phyloP scores from a whole-genome alignment of 805 yeast genomes.

The Kodamaea laetipori region DNA sequence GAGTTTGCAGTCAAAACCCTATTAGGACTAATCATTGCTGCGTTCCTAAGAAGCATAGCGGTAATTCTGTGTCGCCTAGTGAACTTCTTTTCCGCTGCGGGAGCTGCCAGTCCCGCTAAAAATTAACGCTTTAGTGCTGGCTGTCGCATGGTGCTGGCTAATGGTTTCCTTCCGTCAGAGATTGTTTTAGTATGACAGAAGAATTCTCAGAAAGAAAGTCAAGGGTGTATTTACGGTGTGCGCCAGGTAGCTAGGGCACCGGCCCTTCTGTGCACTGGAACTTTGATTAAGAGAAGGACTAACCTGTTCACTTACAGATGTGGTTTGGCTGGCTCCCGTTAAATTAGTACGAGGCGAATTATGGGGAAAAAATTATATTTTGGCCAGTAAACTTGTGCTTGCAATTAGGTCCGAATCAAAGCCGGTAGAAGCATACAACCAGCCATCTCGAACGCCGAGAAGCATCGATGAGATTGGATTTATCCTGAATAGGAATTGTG shows the following conservation, averaged over 20 bases:
- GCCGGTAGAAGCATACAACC: neutral
- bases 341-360: neutral
- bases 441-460: neutral
- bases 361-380: neutral
- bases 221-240: too few species aligned
- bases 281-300: too few species aligned
- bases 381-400: neutral
- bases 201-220: too few species aligned
- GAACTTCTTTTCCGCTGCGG: neutral
- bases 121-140: slow-evolving; percentile 1
- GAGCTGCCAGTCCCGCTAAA: neutral
- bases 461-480: slow-evolving; percentile 3
- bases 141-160: slow-evolving; percentile 5
- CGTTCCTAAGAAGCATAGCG: neutral
- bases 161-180: neutral
- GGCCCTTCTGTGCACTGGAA: too few species aligned
- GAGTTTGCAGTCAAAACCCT: slow-evolving; percentile 5
- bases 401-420: neutral
- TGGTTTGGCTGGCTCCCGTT: too few species aligned
- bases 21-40: slow-evolving; percentile 1
- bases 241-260: too few species aligned
- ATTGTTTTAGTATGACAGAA: too few species aligned
- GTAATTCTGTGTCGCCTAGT: slow-evolving; percentile 3
- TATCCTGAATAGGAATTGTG: slow-evolving; percentile 1
- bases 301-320: too few species aligned